Percentiles rank a stretch among this genome's conserved stretches.
Conservation (phyloP, 2,329 filamentous ascomycete genomes). For the Nemania sp. region DNA sequence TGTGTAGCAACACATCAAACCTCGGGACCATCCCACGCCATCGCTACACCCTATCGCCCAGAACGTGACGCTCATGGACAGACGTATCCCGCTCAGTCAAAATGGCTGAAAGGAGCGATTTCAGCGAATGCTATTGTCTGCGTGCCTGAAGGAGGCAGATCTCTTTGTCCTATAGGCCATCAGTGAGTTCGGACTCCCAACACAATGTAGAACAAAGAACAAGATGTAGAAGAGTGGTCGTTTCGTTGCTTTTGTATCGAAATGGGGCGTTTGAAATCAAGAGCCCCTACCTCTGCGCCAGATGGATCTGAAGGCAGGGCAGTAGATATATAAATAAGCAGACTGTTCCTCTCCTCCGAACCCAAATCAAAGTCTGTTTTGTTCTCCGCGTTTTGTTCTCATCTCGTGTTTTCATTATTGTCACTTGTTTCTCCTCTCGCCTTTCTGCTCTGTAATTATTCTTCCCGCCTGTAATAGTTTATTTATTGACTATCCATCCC, state of each 20-base stretch:
- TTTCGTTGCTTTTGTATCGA: not conserved
- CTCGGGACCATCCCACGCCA: not conserved
- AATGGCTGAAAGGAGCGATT: not conserved
- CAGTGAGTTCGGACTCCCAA: not conserved
- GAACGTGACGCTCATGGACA: not conserved
- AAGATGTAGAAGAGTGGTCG: not conserved
- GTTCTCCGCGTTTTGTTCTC: not conserved
- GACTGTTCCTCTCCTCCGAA: not conserved
- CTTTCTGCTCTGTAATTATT: not conserved
- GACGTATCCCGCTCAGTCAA: too few species aligned
- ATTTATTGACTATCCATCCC: not conserved
- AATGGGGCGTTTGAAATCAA: not conserved
- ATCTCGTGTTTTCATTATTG: not conserved
- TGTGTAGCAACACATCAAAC: not conserved
- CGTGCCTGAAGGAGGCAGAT: not conserved
- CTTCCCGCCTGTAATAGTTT: not conserved
- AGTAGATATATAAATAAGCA: not conserved
- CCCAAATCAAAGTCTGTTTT: not conserved
- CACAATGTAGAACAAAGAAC: not conserved
- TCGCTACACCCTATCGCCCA: not conserved
- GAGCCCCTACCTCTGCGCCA: not conserved
- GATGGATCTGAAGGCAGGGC: not conserved
- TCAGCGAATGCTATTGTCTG: not conserved
- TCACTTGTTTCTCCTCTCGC: not conserved
- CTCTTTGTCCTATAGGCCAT: not conserved